Conservation (phyloP, 2,329 filamentous ascomycete species). For the Mollisiaceae sp. region DNA sequence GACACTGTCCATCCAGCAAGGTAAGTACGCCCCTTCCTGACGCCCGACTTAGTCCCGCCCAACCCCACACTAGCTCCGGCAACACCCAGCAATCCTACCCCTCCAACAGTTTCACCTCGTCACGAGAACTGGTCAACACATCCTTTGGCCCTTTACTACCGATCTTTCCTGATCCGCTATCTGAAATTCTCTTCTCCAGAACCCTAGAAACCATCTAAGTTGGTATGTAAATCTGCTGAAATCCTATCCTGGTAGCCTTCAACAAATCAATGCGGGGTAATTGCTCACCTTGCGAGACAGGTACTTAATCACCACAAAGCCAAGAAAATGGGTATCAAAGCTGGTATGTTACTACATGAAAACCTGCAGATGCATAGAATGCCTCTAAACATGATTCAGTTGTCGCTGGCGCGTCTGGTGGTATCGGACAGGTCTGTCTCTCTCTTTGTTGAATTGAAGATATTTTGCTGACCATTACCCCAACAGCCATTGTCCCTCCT, state of each 20-base stretch:
- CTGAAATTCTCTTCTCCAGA: constrained; percentile 17
- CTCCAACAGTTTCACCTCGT: constrained; percentile 28
- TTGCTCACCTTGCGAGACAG: constrained; percentile 26
- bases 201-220: constrained; percentile 19
- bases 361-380: background rate
- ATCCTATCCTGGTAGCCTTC: constrained; percentile 2
- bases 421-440: constrained; percentile 87
- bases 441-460: background rate
- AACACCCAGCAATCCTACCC: constrained; percentile 20
- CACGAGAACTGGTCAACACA: constrained; percentile 21
- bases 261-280: constrained; percentile 35
- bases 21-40: constrained; percentile 13
- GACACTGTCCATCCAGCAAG: constrained; percentile 13
- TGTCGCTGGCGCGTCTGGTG: constrained; percentile 95
- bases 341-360: constrained; percentile 52
- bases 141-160: constrained; percentile 12
- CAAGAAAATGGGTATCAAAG: constrained; percentile 60
- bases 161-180: constrained; percentile 7
- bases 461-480: constrained; percentile 27
- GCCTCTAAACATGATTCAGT: constrained; percentile 48
- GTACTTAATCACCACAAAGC: constrained; percentile 28
- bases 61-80: constrained; percentile 11
- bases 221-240: constrained; percentile 27
- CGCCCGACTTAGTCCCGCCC: constrained; percentile 8
- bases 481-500: constrained; percentile 90